These are phyloP conservation scores for Clarireedia paspali DNA, from an alignment of 2,329 filamentous ascomycete species.

Conservation along the genomic window DNA sequence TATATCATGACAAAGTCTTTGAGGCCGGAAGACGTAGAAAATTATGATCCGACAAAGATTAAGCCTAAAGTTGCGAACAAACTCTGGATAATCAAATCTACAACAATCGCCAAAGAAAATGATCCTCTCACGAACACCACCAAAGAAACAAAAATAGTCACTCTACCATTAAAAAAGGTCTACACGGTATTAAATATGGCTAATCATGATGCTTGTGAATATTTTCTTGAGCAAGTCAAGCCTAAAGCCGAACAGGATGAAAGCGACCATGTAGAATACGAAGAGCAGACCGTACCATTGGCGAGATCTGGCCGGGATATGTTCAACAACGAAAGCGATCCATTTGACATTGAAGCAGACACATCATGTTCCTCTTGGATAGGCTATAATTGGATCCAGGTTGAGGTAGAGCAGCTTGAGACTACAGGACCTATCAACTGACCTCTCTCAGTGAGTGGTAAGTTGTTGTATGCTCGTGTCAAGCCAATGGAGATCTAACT, in stretches of 20 bases:
- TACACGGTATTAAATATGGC: constrained; percentile 13
- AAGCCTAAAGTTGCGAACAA: neutral
- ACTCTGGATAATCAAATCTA: neutral
- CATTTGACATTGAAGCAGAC: neutral
- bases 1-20: neutral
- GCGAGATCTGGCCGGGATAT: neutral
- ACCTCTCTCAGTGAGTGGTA: neutral
- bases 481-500: neutral
- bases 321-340: neutral
- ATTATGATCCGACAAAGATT: neutral
- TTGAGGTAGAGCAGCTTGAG: neutral
- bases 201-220: constrained; percentile 15
- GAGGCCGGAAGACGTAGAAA: neutral
- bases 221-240: constrained; percentile 4
- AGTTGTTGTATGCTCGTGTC: neutral
- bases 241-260: constrained; percentile 10
- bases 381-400: neutral
- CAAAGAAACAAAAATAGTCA: neutral
- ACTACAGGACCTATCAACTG: neutral
- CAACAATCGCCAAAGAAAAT: neutral
- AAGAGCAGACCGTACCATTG: neutral
- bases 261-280: neutral
- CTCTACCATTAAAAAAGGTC: neutral
- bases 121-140: neutral
- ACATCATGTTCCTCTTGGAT: neutral